phyloP scores from a whole-genome alignment of 208 protist genomes.

The Angomonas ambiguus region DNA sequence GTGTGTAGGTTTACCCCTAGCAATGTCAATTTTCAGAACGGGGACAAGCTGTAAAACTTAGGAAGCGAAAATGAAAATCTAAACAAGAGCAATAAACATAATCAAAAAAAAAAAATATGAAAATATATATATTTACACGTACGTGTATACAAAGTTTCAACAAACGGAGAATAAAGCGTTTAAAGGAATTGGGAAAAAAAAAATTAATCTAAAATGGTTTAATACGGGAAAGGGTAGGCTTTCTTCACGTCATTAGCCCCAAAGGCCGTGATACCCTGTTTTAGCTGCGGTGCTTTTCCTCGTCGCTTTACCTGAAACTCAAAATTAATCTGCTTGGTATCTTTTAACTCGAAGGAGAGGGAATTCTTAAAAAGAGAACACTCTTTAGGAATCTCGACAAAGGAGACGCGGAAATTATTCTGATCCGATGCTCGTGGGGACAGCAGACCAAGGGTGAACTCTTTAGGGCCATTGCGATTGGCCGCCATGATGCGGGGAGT shows the following conservation, averaged over 20 bases:
- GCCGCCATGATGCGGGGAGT: slow-evolving; percentile 29
- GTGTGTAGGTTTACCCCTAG: no score
- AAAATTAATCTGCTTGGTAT: slow-evolving; percentile 11
- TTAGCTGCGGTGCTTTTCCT: slow-evolving; percentile 18
- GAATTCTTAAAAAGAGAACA: slow-evolving; percentile 29
- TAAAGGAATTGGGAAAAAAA: not conserved
- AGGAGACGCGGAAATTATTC: slow-evolving; percentile 26
- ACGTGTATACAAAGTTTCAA: no score
- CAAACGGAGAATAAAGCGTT: not conserved
- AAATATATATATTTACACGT: no score
- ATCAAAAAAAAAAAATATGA: slow-evolving; percentile 1
- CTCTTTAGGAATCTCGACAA: slow-evolving; percentile 24
- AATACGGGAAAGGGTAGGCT: slow-evolving; percentile 20
- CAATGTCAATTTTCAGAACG: no score
- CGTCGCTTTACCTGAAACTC: slow-evolving; percentile 45
- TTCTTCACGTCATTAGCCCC: slow-evolving; percentile 24
- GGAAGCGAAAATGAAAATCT: no score
- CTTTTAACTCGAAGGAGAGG: slow-evolving; percentile 11
- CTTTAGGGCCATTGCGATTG: slow-evolving; percentile 19
- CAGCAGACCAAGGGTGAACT: slow-evolving; percentile 30
- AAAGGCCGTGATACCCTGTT: slow-evolving; percentile 22
- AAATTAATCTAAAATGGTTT: no score
- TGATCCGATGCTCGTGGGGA: slow-evolving; percentile 15
- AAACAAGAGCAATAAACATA: no score
- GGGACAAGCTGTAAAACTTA: no score